phyloP scores from a whole-genome alignment of 2,329 filamentous ascomycete genomes.

The Fusarium sp. region DNA sequence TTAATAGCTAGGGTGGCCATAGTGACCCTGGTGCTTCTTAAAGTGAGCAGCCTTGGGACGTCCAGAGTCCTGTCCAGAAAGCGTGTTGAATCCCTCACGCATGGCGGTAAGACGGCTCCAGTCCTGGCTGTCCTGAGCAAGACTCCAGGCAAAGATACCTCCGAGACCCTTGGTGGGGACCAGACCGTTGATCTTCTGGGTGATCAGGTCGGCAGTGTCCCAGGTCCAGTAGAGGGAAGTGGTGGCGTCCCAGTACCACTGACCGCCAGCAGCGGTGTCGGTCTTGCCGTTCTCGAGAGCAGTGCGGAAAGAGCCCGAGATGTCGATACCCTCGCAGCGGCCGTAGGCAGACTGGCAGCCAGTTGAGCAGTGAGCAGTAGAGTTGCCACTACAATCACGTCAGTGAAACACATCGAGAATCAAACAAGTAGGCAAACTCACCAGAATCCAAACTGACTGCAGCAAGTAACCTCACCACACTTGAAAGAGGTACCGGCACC shows the following conservation, averaged over 20 bases:
- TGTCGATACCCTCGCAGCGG: slow-evolving; percentile 33
- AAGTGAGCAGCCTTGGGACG: background rate
- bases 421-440: slow-evolving; percentile 7
- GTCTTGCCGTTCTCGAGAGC: slow-evolving; percentile 57
- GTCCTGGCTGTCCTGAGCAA: slow-evolving; percentile 62
- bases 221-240: slow-evolving; percentile 66
- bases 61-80: background rate
- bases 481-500: slow-evolving; percentile 31
- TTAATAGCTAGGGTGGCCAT: background rate
- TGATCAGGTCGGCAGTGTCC: slow-evolving; percentile 64
- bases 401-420: background rate
- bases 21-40: background rate
- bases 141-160: slow-evolving; percentile 66
- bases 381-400: too few relatives aligned
- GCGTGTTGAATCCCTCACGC: slow-evolving; percentile 41
- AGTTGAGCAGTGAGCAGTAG: slow-evolving; percentile 34
- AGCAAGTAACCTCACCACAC: slow-evolving; percentile 34
- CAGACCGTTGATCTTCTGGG: slow-evolving; percentile 62
- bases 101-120: slow-evolving; percentile 59
- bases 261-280: slow-evolving; percentile 62
- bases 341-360: slow-evolving; percentile 40
- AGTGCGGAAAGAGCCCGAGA: slow-evolving; percentile 51
- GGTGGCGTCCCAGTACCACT: slow-evolving; percentile 65
- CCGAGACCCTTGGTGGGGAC: slow-evolving; percentile 54
- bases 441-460: slow-evolving; percentile 38